These are phyloP conservation scores for Chamaecyparis obtusa DNA, from an alignment of 75 land plant genomes.

Conservation along the genomic window DNA sequence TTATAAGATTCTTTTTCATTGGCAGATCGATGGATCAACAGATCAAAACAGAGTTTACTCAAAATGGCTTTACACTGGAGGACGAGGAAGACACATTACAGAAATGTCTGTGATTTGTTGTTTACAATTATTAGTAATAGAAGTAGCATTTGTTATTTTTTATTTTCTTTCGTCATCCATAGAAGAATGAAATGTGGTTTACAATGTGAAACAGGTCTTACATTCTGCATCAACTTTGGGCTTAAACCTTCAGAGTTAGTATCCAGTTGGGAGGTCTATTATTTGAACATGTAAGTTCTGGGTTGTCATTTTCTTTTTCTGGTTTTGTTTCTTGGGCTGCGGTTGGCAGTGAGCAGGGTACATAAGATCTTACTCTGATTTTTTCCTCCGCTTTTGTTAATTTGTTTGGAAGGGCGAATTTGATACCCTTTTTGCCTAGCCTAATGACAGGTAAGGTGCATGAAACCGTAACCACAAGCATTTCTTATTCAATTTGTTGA, in stretches of 20 bases:
- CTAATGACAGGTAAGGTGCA: neutral
- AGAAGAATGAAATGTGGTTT: neutral
- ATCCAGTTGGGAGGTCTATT: conserved; percentile 80
- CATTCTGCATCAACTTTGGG: conserved; percentile 69
- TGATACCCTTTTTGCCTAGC: neutral
- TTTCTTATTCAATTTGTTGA: neutral
- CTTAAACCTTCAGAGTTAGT: conserved; percentile 70
- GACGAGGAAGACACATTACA: conserved; percentile 47
- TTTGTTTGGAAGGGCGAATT: neutral
- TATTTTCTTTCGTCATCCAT: conserved; percentile 6
- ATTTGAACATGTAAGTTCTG: conserved; percentile 63
- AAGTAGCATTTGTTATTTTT: neutral
- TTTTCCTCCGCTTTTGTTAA: neutral
- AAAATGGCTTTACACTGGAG: conserved; percentile 52
- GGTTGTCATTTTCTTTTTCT: neutral
- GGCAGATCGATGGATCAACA: conserved; percentile 57
- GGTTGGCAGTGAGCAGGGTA: neutral
- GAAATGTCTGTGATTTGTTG: conserved; percentile 44
- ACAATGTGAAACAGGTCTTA: conserved; percentile 40
- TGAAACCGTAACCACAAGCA: neutral
- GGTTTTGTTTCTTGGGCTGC: neutral
- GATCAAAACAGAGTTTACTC: conserved; percentile 57
- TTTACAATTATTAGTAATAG: neutral
- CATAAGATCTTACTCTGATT: neutral
- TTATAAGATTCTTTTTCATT: too few relatives aligned